These are phyloP conservation scores for Exophiala xenobiotica DNA, from an alignment of 2,329 filamentous ascomycete genomes.

Conservation along the genomic window DNA sequence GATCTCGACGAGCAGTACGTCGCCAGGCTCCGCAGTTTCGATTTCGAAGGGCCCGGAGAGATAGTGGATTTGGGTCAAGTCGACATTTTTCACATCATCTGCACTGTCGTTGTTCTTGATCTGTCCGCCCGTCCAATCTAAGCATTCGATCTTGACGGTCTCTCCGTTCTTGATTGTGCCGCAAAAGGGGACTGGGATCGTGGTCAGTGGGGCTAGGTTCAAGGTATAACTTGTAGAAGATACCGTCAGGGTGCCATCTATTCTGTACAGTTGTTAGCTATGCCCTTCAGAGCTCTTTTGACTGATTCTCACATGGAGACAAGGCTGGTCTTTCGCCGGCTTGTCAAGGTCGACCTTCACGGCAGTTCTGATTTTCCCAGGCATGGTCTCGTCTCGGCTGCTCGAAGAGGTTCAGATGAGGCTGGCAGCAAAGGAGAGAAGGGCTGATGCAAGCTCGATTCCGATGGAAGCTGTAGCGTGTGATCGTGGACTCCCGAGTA, in stretches of 20 bases:
- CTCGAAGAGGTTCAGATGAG: not conserved
- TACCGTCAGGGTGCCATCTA: conserved; percentile 89
- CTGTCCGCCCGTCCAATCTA: conserved; percentile 77
- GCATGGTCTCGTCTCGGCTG: conserved; percentile 12
- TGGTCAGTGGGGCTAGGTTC: not conserved
- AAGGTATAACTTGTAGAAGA: conserved; percentile 28
- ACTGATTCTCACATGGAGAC: conserved; percentile 62
- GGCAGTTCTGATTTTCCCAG: conserved; percentile 61
- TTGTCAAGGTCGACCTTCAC: conserved; percentile 72
- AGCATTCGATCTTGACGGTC: conserved; percentile 89
- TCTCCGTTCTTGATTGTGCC: conserved; percentile 77
- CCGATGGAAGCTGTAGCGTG: not conserved
- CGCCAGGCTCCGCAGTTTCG: conserved; percentile 78
- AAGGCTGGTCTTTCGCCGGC: conserved; percentile 67
- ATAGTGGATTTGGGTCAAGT: conserved; percentile 82
- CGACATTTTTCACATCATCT: conserved; percentile 82
- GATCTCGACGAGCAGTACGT: conserved; percentile 83
- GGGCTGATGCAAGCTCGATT: not conserved
- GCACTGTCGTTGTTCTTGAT: conserved; percentile 86
- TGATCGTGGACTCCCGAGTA: not conserved
- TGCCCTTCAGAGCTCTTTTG: not conserved
- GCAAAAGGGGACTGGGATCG: conserved; percentile 64
- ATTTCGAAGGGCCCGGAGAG: conserved; percentile 87
- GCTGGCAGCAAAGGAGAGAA: not conserved
- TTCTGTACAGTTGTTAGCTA: conserved; percentile 57